Conservation (phyloP, 768 basidiomycete species). For the Kwoniella bestiolae region DNA sequence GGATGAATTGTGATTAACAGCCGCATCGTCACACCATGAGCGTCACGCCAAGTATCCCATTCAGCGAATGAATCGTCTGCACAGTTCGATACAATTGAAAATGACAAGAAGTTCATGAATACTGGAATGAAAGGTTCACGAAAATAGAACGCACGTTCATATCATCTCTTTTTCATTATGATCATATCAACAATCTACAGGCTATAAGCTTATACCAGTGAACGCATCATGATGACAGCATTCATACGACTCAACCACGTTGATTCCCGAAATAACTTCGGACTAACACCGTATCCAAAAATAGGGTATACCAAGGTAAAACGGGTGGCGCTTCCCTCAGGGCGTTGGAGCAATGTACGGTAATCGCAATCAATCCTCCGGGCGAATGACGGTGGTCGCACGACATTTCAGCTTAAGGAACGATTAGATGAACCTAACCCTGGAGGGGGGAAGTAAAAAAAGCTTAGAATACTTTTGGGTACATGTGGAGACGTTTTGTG, state of each 20-base stretch:
- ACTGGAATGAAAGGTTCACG: background rate
- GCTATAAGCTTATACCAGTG: no score
- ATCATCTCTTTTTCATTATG: background rate
- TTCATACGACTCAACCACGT: no score
- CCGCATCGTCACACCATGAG: no score
- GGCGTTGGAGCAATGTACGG: no score
- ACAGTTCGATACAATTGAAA: no score
- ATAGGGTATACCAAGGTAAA: background rate
- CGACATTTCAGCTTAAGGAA: background rate
- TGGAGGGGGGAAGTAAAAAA: background rate
- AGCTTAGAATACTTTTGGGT: background rate
- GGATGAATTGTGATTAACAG: no score
- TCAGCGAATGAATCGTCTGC: no score
- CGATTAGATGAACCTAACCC: background rate
- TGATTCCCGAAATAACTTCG: slow-evolving; percentile 14
- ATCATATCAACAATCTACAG: background rate
- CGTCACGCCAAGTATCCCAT: no score
- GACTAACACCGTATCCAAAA: background rate
- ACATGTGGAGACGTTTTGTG: background rate
- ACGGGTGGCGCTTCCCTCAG: background rate
- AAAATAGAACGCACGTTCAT: slow-evolving; percentile 3
- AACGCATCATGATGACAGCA: no score
- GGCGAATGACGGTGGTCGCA: background rate
- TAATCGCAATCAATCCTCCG: no score
- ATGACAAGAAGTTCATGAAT: no score